Percentiles rank a stretch among this genome's conserved stretches.
phyloP scores from a whole-genome alignment of 176 grass and related monocot genomes.

The Zea luxurians region DNA sequence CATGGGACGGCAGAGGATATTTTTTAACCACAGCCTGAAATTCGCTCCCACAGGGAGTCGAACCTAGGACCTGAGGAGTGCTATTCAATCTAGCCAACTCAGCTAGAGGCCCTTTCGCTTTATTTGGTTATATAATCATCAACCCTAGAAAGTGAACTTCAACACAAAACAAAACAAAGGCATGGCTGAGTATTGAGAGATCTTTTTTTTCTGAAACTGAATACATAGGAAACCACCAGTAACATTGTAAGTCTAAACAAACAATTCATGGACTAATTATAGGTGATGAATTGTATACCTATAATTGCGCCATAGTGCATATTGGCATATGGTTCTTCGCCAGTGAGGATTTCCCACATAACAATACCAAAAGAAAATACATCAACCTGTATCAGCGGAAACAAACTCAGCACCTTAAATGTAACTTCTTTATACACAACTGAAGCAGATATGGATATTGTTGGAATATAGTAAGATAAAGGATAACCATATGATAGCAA shows the following conservation, averaged over 20 bases:
- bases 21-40: too few species aligned
- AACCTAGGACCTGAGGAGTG: too few species aligned
- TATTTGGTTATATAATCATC: not conserved
- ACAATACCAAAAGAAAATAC: conserved; percentile 93
- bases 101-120: not conserved
- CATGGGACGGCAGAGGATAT: too few species aligned
- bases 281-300: conserved; percentile 43
- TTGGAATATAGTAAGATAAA: not conserved
- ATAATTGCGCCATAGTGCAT: conserved; percentile 97
- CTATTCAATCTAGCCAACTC: too few species aligned
- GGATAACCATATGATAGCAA: not conserved
- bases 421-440: not conserved
- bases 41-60: too few species aligned
- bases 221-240: not conserved
- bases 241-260: conserved; percentile 13
- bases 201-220: conserved; percentile 5
- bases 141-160: not conserved
- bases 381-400: conserved; percentile 64
- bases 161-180: not conserved
- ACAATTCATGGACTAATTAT: conserved; percentile 6
- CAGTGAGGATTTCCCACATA: conserved; percentile 89
- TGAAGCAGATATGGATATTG: conserved; percentile 8
- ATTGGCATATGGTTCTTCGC: conserved; percentile 89
- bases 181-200: not conserved
- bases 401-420: conserved; percentile 12